Conservation (phyloP, 371 early-diverging fungal genomes). For the Parasitella parasitica region DNA sequence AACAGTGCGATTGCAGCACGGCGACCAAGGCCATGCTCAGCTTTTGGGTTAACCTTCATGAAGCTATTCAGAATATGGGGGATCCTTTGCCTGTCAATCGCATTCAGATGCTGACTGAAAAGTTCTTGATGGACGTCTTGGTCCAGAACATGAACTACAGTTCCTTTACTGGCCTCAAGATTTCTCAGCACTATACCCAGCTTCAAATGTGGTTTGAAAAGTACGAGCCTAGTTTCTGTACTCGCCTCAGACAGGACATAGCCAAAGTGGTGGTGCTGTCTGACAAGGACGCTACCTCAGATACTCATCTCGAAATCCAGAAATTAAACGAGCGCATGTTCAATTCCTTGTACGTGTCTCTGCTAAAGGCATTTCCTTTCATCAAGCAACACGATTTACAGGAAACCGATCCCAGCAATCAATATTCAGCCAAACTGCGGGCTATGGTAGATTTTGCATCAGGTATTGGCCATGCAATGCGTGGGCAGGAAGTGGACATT, state of each 20-base stretch:
- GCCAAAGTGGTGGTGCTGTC: constrained; percentile 38
- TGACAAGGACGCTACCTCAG: constrained; percentile 19
- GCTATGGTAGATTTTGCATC: constrained; percentile 39
- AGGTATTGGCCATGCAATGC: constrained; percentile 43
- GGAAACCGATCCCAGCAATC: constrained; percentile 30
- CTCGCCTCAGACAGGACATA: constrained; percentile 43
- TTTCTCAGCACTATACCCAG: constrained; percentile 26
- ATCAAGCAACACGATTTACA: constrained; percentile 39
- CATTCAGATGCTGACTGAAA: constrained; percentile 59
- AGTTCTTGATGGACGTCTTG: constrained; percentile 55
- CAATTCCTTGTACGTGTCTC: constrained; percentile 33
- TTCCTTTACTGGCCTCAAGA: constrained; percentile 34
- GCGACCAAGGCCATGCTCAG: constrained; percentile 42
- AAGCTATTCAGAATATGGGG: constrained; percentile 28
- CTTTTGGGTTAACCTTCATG: constrained; percentile 43
- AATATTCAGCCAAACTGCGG: constrained; percentile 32
- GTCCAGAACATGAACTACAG: constrained; percentile 44
- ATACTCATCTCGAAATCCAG: constrained; percentile 27
- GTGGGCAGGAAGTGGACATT: constrained; percentile 48
- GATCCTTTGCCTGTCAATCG: constrained; percentile 45
- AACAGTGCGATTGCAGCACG: constrained; percentile 38
- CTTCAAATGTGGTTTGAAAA: constrained; percentile 29
- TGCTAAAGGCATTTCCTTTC: constrained; percentile 44
- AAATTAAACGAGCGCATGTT: constrained; percentile 40
- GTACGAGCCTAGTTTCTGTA: constrained; percentile 29